Base-by-base conservation (phyloP, 306 rosid species). In the Cucurbita argyrosperma region DNA sequence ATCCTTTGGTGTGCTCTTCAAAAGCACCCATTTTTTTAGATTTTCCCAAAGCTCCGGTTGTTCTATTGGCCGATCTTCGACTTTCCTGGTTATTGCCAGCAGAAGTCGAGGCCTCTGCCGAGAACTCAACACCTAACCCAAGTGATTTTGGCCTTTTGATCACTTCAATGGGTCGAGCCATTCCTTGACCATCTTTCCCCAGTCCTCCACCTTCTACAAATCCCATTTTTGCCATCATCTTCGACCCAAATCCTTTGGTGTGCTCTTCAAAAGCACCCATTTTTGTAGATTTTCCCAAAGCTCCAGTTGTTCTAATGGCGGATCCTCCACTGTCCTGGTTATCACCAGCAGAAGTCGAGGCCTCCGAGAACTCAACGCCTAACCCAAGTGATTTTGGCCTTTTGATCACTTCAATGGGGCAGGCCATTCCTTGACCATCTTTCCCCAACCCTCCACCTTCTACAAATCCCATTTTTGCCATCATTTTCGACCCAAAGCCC, bases 171-270 rank as follows among this genome's bases (percentile, higher is more conserved):
- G 98, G 97, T 6, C 68, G 67, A 12, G 94, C 81, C 58, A 87
- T 78, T 40, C 97, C 98, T 80, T 90, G 96, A 80, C 96, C 85
- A 64, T 87, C 83, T 85, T 83, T 89, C 76, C 98, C 98, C 79
- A 93, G 79, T 21, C 98, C 98, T 66, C 75, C 86, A 49, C 98
- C 98, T 85, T 90, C 97, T 67, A 89, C 86, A 57, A 93, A 93
- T 9, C 97, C 98, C 97, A 93, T 93, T 83, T 82, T 93, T 30
- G 92, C 89, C 98, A 93, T 93, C 90, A 93, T 86, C 82, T 93
- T 93, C 10, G 96, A 93, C 38, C 98, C 97, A 68, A 90, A 90
- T 4, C 97, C 98, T 82, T 83, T 90, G 13, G 97, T 93, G 37
- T 93, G 97, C 80, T 77, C 87, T 85, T 93, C 98, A 76, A 90